phyloP scores from a whole-genome alignment of 2,329 filamentous ascomycete species.

The Fusarium sp. region DNA sequence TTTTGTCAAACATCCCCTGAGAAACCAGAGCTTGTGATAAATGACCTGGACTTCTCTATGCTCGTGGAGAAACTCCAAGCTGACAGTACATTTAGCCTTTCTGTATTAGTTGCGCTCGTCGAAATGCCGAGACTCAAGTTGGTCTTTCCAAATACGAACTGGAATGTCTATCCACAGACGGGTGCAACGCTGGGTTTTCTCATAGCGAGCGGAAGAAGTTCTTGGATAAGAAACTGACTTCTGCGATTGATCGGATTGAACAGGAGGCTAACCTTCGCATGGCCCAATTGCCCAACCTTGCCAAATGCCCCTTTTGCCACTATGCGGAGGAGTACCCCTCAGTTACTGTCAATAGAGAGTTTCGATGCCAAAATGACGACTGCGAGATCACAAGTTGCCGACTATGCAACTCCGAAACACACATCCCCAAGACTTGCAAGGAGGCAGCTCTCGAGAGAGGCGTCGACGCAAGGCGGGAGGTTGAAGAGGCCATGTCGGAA shows the following conservation, averaged over 20 bases:
- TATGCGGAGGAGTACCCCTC: constrained; percentile 81
- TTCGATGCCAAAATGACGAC: constrained; percentile 75
- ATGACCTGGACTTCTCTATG: too few relatives aligned
- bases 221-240: constrained; percentile 68
- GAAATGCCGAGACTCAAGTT: constrained; percentile 75
- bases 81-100: constrained; percentile 64
- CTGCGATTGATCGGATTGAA: constrained; percentile 77
- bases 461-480: constrained; percentile 70
- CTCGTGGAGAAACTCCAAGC: background rate
- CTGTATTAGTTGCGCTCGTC: constrained; percentile 75
- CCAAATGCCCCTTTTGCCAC: constrained; percentile 84
- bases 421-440: constrained; percentile 79
- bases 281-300: constrained; percentile 79
- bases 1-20: background rate
- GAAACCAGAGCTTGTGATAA: background rate
- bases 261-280: constrained; percentile 77
- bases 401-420: constrained; percentile 75
- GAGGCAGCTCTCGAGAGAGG: constrained; percentile 73
- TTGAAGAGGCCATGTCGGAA: constrained; percentile 88
- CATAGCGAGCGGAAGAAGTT: constrained; percentile 67
- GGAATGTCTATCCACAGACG: constrained; percentile 77
- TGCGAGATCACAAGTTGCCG: constrained; percentile 76
- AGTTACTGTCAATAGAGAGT: constrained; percentile 77
- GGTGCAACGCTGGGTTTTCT: constrained; percentile 74
- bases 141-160: constrained; percentile 78